Evolutionary conservation across 1,139 yeast species (phyloP).

Genomic region (Kazachstania sp.): DNA sequence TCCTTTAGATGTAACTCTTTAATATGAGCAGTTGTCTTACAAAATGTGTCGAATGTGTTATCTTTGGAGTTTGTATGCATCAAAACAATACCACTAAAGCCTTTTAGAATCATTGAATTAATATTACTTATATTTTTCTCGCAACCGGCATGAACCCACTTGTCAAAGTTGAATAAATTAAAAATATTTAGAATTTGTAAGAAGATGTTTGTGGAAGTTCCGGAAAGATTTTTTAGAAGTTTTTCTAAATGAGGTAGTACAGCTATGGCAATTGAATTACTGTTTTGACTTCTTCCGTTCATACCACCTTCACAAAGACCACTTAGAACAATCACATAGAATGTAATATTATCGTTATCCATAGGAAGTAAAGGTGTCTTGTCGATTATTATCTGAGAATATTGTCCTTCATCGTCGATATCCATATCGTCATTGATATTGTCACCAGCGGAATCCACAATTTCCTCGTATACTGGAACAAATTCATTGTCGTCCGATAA

Average conservation of each 20-base stretch:
- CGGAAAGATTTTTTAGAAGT: conserved; percentile 19
- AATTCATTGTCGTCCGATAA: conserved; percentile 21
- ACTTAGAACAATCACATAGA: conserved; percentile 24
- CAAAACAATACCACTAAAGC: conserved; percentile 18
- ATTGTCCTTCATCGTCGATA: conserved; percentile 9
- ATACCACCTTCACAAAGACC: conserved; percentile 30
- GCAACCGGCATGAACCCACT: conserved; percentile 25
- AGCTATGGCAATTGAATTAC: conserved; percentile 13
- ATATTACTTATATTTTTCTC: conserved; percentile 18
- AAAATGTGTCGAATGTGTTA: conserved; percentile 12
- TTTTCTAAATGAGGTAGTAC: conserved; percentile 20
- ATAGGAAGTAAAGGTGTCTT: conserved; percentile 20
- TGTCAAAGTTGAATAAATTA: conserved; percentile 23
- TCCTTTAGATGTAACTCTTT: conserved; percentile 16
- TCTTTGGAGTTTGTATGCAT: conserved; percentile 9
- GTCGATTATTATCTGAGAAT: conserved; percentile 6
- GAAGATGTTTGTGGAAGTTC: conserved; percentile 20
- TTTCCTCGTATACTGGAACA: conserved; percentile 7
- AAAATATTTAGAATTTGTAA: conserved; percentile 21
- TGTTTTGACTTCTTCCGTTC: conserved; percentile 17
- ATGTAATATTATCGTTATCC: conserved; percentile 16
- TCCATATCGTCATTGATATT: conserved; percentile 7
- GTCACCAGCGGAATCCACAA: conserved; percentile 6
- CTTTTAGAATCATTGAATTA: conserved; percentile 16
- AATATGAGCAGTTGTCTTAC: conserved; percentile 17